Evolutionary conservation across 495 filamentous ascomycete species (phyloP).

Genomic region (Jackrogersella multiformis): DNA sequence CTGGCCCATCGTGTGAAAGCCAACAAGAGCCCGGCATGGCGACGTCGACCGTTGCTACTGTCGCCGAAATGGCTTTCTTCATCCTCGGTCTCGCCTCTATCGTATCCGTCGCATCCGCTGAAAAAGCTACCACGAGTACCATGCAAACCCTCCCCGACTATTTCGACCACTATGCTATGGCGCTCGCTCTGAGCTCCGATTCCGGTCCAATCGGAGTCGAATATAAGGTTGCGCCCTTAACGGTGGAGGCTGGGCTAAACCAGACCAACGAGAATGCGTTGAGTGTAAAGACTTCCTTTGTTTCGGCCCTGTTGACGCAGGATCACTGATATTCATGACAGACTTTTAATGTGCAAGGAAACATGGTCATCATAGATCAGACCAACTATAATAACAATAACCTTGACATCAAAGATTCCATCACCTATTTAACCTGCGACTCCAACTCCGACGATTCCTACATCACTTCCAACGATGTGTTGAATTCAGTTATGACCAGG

Average conservation of each 20-base stretch:
- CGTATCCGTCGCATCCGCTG: slow-evolving; percentile 44
- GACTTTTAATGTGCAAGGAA: slow-evolving; percentile 50
- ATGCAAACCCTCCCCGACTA: slow-evolving; percentile 43
- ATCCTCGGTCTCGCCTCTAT: slow-evolving; percentile 38
- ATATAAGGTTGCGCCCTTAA: slow-evolving; percentile 56
- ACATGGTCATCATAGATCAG: slow-evolving; percentile 49
- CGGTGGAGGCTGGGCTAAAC: slow-evolving; percentile 48
- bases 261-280: slow-evolving; percentile 41
- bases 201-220: slow-evolving; percentile 38
- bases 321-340: slow-evolving; percentile 33
- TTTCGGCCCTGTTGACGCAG: neutral
- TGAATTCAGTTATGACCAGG: slow-evolving; percentile 48
- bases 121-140: slow-evolving; percentile 44
- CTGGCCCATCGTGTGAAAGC: slow-evolving; percentile 39
- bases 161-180: slow-evolving; percentile 49
- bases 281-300: slow-evolving; percentile 8
- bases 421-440: slow-evolving; percentile 62
- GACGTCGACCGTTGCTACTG: slow-evolving; percentile 54
- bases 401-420: slow-evolving; percentile 37
- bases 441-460: slow-evolving; percentile 42
- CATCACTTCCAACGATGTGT: slow-evolving; percentile 48
- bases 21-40: slow-evolving; percentile 44
- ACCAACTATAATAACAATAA: slow-evolving; percentile 42
- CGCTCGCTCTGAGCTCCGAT: slow-evolving; percentile 45
- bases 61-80: slow-evolving; percentile 48